Percentiles rank a stretch among this genome's conserved stretches.
Conservation (phyloP, 192 early-diverging fungal species). For the Gonapodya sp. region DNA sequence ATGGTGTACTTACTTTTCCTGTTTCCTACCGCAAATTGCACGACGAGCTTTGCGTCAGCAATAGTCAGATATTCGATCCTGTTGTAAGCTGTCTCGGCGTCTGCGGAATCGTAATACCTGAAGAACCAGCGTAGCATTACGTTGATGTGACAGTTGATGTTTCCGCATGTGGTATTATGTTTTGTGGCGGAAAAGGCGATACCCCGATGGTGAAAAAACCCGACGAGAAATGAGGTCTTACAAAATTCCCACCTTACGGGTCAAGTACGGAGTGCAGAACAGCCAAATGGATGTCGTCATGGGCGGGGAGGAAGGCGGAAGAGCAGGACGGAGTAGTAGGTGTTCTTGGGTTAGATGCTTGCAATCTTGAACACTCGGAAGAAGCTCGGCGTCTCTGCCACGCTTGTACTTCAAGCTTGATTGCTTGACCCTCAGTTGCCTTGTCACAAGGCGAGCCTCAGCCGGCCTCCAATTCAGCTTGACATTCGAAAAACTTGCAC, state of each 20-base stretch:
- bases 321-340: neutral
- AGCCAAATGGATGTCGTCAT: neutral
- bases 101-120: neutral
- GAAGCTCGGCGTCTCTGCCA: neutral
- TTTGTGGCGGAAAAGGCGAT: too few relatives aligned
- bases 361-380: neutral
- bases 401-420: neutral
- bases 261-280: too few relatives aligned
- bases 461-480: neutral
- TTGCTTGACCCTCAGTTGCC: too few relatives aligned
- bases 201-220: too few relatives aligned
- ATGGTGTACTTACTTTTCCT: neutral
- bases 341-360: constrained; percentile 1
- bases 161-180: too few relatives aligned
- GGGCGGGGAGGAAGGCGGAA: neutral
- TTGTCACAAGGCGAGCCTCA: too few relatives aligned
- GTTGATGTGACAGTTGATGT: too few relatives aligned
- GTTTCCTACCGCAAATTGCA: neutral
- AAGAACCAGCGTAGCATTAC: too few relatives aligned
- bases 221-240: too few relatives aligned
- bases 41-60: neutral
- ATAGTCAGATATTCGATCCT: constrained; percentile 9
- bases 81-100: constrained; percentile 2
- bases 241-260: too few relatives aligned
- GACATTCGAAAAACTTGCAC: neutral